Evolutionary conservation across 371 early-diverging fungal genomes (phyloP).

Genomic region (Umbelopsis sp.): DNA sequence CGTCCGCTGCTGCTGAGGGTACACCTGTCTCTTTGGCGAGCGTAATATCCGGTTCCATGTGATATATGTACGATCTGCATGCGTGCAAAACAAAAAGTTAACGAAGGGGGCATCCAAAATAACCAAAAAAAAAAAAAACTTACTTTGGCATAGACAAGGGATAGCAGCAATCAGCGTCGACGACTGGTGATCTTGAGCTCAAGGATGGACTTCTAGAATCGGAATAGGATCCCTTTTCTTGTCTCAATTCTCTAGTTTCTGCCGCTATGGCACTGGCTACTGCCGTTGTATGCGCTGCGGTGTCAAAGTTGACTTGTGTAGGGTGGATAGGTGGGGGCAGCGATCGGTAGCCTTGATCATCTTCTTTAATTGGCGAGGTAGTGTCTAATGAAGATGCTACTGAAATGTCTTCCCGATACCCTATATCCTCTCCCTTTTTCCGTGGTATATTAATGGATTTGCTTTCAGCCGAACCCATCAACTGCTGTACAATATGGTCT

Average conservation of each 20-base stretch:
- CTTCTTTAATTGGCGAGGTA: neutral
- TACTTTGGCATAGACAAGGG: slow-evolving; percentile 51
- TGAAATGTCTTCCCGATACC: neutral
- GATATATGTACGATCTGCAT: slow-evolving; percentile 43
- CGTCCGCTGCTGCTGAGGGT: slow-evolving; percentile 44
- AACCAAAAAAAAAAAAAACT: neutral
- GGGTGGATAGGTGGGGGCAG: neutral
- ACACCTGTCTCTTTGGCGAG: slow-evolving; percentile 30
- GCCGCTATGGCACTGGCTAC: slow-evolving; percentile 9
- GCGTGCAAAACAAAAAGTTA: neutral
- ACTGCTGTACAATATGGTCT: slow-evolving; percentile 45
- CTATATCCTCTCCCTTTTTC: slow-evolving; percentile 16
- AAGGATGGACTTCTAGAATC: neutral
- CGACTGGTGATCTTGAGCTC: neutral
- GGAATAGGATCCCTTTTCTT: neutral
- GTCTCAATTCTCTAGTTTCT: slow-evolving; percentile 4
- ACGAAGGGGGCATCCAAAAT: too few species aligned
- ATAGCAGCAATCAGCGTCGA: slow-evolving; percentile 21
- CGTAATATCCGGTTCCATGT: slow-evolving; percentile 53
- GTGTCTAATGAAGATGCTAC: neutral
- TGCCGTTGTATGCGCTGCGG: neutral
- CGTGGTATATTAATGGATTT: slow-evolving; percentile 53
- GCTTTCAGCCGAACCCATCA: slow-evolving; percentile 45
- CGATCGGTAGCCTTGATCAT: neutral
- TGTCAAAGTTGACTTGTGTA: neutral